Base-by-base conservation (phyloP, 2,329 filamentous ascomycete genomes). In the Trichoderma aggressivum region DNA sequence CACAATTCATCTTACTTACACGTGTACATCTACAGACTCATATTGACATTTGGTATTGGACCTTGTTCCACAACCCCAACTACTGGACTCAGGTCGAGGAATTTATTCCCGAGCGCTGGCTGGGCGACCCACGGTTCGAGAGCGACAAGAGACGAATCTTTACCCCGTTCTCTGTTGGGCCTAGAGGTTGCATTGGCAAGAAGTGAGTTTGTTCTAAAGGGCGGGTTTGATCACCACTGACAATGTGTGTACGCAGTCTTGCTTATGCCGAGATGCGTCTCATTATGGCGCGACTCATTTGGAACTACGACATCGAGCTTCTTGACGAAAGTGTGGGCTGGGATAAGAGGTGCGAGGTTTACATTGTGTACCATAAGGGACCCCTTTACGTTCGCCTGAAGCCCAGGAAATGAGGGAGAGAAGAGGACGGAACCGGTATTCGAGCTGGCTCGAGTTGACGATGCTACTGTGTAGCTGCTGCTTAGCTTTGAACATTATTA, bases 91-190 rank as follows among this genome's bases (percentile, higher is more conserved):
- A 77, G 1, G 78, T 81, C 0, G 72, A 77, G 10, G 72, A 76
- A 0, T 84, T 83, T 70, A 72, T 77, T 10, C 83, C 83, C 0
- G 81, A 84, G 69, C 75, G 82, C 3, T 84, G 81, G 75, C 69
- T 79, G 2, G 75, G 74, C 10, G 74, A 77, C 18, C 28, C 65
- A 1, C 70, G 65, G 14, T 78, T 74, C 39, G 74, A 62, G 1
- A 69, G 70, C 18, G 79, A 81, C 65, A 68, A 74, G 18, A 74
- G 64, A 7, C 72, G 76, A 7, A 74, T 74, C 0, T 61, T 79
- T 1, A 76, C 78, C 66, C 79, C 79, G 1, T 81, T 81, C 39
- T 74, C 73, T 0, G 16, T 75, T 58, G 79, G 80, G 0, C 76
- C 78, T 1, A 74, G 79, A 16, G 75, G 76, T 43, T 81, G 79